Evolutionary conservation across 2,329 filamentous ascomycete genomes (phyloP).

Genomic region (Scopulariopsis brevicaulis): DNA sequence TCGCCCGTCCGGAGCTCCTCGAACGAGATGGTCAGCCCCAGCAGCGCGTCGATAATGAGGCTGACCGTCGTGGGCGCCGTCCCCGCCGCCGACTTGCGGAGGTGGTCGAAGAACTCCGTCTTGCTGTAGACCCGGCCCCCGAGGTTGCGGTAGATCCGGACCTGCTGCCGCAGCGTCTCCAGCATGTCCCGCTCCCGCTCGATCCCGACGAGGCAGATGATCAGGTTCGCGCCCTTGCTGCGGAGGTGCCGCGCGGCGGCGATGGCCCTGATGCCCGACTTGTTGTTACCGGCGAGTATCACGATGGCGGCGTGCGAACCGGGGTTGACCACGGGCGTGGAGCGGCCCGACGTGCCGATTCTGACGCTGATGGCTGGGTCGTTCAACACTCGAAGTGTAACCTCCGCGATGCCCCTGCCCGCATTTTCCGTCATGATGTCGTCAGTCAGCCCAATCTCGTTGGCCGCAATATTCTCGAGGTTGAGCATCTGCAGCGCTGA

Average conservation of each 20-base stretch:
- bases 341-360: conserved; percentile 26
- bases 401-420: conserved; percentile 77
- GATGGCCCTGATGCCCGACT: conserved; percentile 73
- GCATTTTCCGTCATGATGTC: conserved; percentile 90
- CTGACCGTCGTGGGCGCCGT: conserved; percentile 54
- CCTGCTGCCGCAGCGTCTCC: conserved; percentile 68
- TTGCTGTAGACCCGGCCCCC: conserved; percentile 62
- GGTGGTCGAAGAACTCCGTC: conserved; percentile 47
- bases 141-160: conserved; percentile 74
- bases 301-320: conserved; percentile 37
- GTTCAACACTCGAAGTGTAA: conserved; percentile 58
- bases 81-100: conserved; percentile 30
- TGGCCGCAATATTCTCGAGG: conserved; percentile 80
- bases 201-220: conserved; percentile 74
- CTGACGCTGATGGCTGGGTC: conserved; percentile 49
- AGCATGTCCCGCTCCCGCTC: conserved; percentile 74
- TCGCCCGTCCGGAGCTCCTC: conserved; percentile 77
- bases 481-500: conserved; percentile 80
- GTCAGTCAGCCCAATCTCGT: conserved; percentile 76
- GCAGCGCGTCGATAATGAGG: conserved; percentile 77
- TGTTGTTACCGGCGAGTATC: conserved; percentile 91
- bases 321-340: conserved; percentile 14
- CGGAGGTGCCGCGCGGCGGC: conserved; percentile 79
- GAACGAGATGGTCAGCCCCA: conserved; percentile 79
- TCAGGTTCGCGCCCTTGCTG: conserved; percentile 69